These are phyloP conservation scores for Alternaria ventricosa DNA, from an alignment of 2,329 filamentous ascomycete genomes.

Conservation along the genomic window DNA sequence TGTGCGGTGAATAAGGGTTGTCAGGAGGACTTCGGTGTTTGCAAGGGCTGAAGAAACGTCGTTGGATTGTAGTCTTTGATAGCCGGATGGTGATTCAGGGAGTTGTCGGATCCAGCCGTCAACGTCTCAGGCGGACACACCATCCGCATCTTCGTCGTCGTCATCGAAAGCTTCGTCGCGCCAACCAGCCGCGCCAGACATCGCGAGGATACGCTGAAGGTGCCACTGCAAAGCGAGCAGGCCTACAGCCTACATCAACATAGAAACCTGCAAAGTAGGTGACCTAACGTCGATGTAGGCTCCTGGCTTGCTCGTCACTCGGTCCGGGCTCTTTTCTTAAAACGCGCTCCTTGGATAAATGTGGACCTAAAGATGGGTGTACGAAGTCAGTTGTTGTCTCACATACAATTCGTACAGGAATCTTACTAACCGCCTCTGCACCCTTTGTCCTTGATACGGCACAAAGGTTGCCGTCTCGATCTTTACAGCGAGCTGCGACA, in stretches of 20 bases:
- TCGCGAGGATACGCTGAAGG: slow-evolving; percentile 25
- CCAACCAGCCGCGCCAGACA: slow-evolving; percentile 27
- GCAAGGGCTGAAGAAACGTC: neutral
- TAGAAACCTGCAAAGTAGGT: too few relatives aligned
- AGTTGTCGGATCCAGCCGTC: too few relatives aligned
- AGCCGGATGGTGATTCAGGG: too few relatives aligned
- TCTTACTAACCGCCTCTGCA: neutral
- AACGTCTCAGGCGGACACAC: too few relatives aligned
- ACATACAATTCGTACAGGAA: too few relatives aligned
- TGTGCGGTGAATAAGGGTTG: neutral
- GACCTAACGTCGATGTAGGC: neutral
- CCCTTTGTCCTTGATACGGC: slow-evolving; percentile 19
- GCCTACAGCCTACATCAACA: too few relatives aligned
- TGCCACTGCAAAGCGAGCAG: slow-evolving; percentile 26
- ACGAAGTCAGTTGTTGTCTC: too few relatives aligned
- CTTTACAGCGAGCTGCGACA: slow-evolving; percentile 15
- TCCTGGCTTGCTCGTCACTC: too few relatives aligned
- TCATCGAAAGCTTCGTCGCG: slow-evolving; percentile 19
- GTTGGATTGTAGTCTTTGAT: neutral
- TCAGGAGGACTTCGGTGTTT: neutral
- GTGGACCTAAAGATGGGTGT: slow-evolving; percentile 3
- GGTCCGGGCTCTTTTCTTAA: slow-evolving; percentile 4
- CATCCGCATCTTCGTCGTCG: neutral
- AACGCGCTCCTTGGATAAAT: slow-evolving; percentile 27
- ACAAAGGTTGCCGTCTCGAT: slow-evolving; percentile 20